phyloP scores from a whole-genome alignment of 2,329 filamentous ascomycete genomes.

The Dactylonectria macrodidyma region DNA sequence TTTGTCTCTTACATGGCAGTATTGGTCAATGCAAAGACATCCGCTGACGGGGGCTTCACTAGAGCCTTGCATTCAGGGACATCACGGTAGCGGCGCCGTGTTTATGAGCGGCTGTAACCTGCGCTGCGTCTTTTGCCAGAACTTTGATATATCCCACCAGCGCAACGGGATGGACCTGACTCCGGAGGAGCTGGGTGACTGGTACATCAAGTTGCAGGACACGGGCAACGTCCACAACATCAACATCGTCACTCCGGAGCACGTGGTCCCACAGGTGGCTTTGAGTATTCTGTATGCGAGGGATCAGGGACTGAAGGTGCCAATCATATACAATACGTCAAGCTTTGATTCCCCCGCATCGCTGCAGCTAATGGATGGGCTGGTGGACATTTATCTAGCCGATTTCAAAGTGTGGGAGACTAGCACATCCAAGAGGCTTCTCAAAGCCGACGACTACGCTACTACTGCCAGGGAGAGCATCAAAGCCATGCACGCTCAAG shows the following conservation, averaged over 20 bases:
- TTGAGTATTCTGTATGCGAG: slow-evolving; percentile 82
- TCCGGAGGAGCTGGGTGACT: slow-evolving; percentile 83
- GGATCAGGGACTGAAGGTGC: slow-evolving; percentile 78
- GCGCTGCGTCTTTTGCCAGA: slow-evolving; percentile 84
- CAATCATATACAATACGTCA: slow-evolving; percentile 89
- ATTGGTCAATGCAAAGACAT: background rate
- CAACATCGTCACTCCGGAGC: slow-evolving; percentile 89
- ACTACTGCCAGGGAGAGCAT: slow-evolving; percentile 82
- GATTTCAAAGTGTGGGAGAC: slow-evolving; percentile 88
- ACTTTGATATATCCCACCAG: slow-evolving; percentile 87
- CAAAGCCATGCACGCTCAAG: slow-evolving; percentile 84
- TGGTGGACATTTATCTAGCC: slow-evolving; percentile 89
- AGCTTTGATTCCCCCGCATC: slow-evolving; percentile 84
- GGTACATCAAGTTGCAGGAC: slow-evolving; percentile 87
- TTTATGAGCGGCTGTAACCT: slow-evolving; percentile 86
- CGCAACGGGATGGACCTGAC: slow-evolving; percentile 85
- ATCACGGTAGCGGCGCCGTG: slow-evolving; percentile 84
- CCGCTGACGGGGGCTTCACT: slow-evolving; percentile 11
- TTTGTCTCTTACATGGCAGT: slow-evolving; percentile 27
- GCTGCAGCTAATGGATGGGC: slow-evolving; percentile 79
- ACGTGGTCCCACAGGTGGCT: slow-evolving; percentile 87
- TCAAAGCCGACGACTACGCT: slow-evolving; percentile 86
- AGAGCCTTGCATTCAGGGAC: slow-evolving; percentile 87
- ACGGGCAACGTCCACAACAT: slow-evolving; percentile 90
- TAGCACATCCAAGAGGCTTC: slow-evolving; percentile 75